Percentiles rank a stretch among this genome's conserved stretches.
phyloP scores from a whole-genome alignment of 2,329 filamentous ascomycete genomes.

The Botrytis fabae region DNA sequence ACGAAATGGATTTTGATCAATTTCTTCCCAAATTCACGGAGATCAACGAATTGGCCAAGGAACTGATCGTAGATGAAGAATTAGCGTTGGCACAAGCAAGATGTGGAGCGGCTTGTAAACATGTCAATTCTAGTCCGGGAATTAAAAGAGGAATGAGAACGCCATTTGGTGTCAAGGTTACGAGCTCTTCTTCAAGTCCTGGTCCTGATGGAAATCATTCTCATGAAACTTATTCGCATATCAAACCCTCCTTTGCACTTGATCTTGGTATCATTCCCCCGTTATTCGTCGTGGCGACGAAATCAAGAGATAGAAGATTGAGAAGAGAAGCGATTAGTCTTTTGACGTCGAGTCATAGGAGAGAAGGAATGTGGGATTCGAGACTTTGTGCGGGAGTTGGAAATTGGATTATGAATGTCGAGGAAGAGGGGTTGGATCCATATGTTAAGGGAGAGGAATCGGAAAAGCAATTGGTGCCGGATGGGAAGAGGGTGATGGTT shows the following conservation, averaged over 20 bases:
- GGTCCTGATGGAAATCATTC: slow-evolving; percentile 23
- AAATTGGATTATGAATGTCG: slow-evolving; percentile 43
- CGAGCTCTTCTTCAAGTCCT: not conserved
- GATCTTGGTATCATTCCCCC: slow-evolving; percentile 39
- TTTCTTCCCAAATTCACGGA: slow-evolving; percentile 53
- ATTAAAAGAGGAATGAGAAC: not conserved
- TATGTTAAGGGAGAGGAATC: slow-evolving; percentile 62
- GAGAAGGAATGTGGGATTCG: slow-evolving; percentile 41
- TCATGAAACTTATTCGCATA: slow-evolving; percentile 31
- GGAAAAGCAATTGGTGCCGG: slow-evolving; percentile 28
- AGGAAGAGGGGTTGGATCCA: slow-evolving; percentile 32
- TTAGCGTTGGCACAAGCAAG: slow-evolving; percentile 30
- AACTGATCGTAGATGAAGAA: slow-evolving; percentile 51
- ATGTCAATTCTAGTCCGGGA: slow-evolving; percentile 29
- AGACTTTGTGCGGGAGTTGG: slow-evolving; percentile 32
- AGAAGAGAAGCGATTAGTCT: slow-evolving; percentile 36
- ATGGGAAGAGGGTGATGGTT: slow-evolving; percentile 39
- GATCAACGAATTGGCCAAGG: slow-evolving; percentile 58
- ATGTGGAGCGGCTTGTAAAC: slow-evolving; percentile 26
- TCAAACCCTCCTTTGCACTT: slow-evolving; percentile 46
- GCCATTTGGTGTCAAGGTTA: slow-evolving; percentile 15
- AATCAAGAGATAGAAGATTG: slow-evolving; percentile 35
- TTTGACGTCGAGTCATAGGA: slow-evolving; percentile 32
- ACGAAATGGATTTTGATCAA: slow-evolving; percentile 58
- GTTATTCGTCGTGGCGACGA: slow-evolving; percentile 38